Percentiles rank a stretch among this genome's conserved stretches.
Evolutionary conservation across 805 yeast species (phyloP).

Genomic region (Brettanomyces bruxellensis): DNA sequence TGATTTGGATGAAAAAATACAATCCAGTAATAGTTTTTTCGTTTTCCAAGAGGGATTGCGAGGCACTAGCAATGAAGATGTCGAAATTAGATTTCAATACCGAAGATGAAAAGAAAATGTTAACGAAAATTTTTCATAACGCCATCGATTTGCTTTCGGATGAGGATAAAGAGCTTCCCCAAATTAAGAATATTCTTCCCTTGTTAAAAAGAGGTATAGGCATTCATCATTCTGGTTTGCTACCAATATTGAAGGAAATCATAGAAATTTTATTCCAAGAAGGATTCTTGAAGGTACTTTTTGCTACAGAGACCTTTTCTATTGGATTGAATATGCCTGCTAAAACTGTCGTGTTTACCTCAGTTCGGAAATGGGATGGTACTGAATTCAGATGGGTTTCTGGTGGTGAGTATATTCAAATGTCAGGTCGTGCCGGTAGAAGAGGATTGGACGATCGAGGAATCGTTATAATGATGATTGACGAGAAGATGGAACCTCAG

Average conservation of each 20-base stretch:
- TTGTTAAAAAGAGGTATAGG: constrained; percentile 91
- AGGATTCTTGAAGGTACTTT: constrained; percentile 86
- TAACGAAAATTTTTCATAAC: constrained; percentile 81
- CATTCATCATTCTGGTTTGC: constrained; percentile 89
- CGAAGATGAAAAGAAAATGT: constrained; percentile 87
- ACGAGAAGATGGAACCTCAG: constrained; percentile 98
- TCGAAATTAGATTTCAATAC: constrained; percentile 90
- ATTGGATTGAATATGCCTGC: constrained; percentile 99
- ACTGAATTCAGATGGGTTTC: constrained; percentile 97
- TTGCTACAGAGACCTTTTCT: constrained; percentile 97
- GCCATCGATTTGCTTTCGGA: constrained; percentile 86
- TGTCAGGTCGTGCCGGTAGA: constrained; percentile 99
- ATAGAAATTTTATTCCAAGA: constrained; percentile 96
- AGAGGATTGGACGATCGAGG: constrained; percentile 99
- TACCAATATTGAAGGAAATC: constrained; percentile 89
- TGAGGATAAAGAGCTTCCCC: constrained; percentile 86
- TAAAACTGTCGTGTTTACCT: constrained; percentile 94
- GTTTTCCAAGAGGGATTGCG: constrained; percentile 97
- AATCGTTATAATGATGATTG: constrained; percentile 98
- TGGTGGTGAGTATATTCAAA: constrained; percentile 98
- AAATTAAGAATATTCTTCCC: constrained; percentile 86
- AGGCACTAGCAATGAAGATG: constrained; percentile 88
- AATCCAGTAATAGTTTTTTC: constrained; percentile 98
- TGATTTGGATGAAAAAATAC: constrained; percentile 94
- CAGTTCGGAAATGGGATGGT: constrained; percentile 98